Percentiles rank a stretch among this genome's conserved stretches.
Conservation (phyloP, 208 protist species). For the Trichomonas vaginalis region DNA sequence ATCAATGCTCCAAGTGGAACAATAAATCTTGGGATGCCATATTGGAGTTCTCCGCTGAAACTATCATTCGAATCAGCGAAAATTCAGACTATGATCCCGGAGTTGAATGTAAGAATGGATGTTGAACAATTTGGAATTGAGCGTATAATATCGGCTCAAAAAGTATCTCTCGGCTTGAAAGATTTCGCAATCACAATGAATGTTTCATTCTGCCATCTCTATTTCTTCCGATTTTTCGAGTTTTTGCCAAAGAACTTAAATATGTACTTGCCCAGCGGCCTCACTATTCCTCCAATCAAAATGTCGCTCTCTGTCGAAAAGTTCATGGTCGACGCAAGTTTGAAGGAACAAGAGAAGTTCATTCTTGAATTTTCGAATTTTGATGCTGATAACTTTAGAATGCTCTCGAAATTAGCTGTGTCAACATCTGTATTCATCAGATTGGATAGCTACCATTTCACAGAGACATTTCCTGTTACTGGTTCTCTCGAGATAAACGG, state of each 20-base stretch:
- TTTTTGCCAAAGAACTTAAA: not conserved
- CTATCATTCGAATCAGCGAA: not conserved
- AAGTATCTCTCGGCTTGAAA: not conserved
- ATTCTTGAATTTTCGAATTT: not conserved
- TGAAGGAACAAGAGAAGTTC: not conserved
- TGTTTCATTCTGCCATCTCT: not conserved
- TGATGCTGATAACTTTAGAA: not conserved
- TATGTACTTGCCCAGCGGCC: not conserved
- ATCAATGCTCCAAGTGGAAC: not conserved
- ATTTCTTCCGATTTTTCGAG: not conserved
- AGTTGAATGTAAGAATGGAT: not conserved
- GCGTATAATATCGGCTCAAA: not conserved
- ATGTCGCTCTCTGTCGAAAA: not conserved
- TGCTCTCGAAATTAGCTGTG: not conserved
- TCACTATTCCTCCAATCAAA: not conserved
- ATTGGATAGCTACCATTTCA: not conserved
- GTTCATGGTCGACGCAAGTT: not conserved
- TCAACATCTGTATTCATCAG: not conserved
- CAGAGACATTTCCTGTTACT: not conserved
- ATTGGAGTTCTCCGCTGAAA: not conserved
- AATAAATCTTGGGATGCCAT: not conserved
- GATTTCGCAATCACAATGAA: not conserved
- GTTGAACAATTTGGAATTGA: not conserved
- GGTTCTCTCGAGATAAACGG: not conserved
- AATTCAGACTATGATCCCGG: not conserved